These are phyloP conservation scores for Priceomyces haplophilus DNA, from an alignment of 805 yeast species.

Conservation along the genomic window DNA sequence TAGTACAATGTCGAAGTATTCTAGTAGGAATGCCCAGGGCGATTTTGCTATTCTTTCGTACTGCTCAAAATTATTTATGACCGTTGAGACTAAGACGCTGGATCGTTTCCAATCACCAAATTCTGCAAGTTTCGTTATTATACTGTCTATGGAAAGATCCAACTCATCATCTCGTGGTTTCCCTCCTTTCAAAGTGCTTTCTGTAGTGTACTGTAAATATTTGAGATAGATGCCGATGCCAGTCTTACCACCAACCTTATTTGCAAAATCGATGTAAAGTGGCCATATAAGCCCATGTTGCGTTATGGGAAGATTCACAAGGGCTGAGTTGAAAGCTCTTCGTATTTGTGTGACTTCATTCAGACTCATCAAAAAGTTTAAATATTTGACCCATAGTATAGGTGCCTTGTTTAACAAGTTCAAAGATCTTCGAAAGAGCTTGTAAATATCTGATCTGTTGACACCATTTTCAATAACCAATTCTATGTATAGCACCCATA, in stretches of 20 bases:
- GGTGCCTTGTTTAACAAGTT: slow-evolving; percentile 43
- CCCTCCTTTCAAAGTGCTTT: slow-evolving; percentile 8
- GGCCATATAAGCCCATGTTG: slow-evolving; percentile 48
- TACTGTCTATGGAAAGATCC: slow-evolving; percentile 21
- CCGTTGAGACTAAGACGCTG: slow-evolving; percentile 26
- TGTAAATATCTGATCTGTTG: slow-evolving; percentile 31
- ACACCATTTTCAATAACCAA: slow-evolving; percentile 32
- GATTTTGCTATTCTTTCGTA: slow-evolving; percentile 35
- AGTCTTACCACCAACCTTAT: slow-evolving; percentile 42
- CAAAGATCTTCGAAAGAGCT: slow-evolving; percentile 48
- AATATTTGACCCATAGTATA: slow-evolving; percentile 50
- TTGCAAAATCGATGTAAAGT: slow-evolving; percentile 52
- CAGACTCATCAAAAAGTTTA: slow-evolving; percentile 39
- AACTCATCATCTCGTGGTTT: slow-evolving; percentile 8
- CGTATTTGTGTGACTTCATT: slow-evolving; percentile 38
- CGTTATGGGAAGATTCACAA: slow-evolving; percentile 46
- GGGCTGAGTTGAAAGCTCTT: slow-evolving; percentile 46
- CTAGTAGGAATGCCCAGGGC: slow-evolving; percentile 46
- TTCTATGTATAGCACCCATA: slow-evolving; percentile 54
- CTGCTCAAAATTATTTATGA: slow-evolving; percentile 29
- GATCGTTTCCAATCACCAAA: slow-evolving; percentile 26
- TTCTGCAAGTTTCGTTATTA: slow-evolving; percentile 30
- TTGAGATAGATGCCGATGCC: slow-evolving; percentile 29
- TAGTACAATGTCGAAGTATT: slow-evolving; percentile 42
- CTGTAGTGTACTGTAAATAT: slow-evolving; percentile 27